Evolutionary conservation across 169 alveolate species (phyloP), one percentile per base, ranked within the genome.

Genomic region (Hammondia hammondi): DNA sequence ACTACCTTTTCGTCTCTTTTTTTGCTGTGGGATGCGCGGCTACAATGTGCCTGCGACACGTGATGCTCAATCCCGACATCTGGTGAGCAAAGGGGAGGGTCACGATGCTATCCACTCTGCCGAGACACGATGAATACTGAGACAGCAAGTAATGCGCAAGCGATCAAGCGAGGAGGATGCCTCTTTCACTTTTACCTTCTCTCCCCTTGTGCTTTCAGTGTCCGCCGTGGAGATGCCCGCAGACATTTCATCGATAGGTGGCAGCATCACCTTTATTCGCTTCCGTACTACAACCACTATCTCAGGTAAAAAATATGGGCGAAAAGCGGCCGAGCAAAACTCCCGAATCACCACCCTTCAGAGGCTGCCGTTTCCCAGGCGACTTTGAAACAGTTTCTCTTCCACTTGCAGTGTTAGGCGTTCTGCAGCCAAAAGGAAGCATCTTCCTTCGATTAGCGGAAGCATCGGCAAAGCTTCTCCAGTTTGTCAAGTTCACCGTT

Each of bases 201-300:
- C 12, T 72, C 3, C 29, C 29, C 45, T 32, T 91, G 73, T 73
- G 27, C 37, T 12, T 72, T 29, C 94, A 92, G 95, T 37, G 67
- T 92, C 37, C 92, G 95, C 14, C 92, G 85, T 0, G 82, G 88
- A 14, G 95, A 92, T 19, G 71, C 85, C 39, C 88, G 88, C 37
- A 82, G 52, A 57, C 56, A 24, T 27, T 27, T 82, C 56, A 48
- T 46, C 37, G 95, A 92, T 70, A 93, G 92, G 52, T 82, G 92
- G 92, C 95, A 70, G 43, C 37, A 48, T 24, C 92, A 84, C 70
- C 77, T 82, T 46, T 82, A 92, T 39, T 52, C 95, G 9, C 92
- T 92, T 14, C 95, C 95, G 48, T 92, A 85, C 90, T 92, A 56
- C 81, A 92, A 92, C 81, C 94, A 91, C 88, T 61, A n/a, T 32